A percentile compares a stretch with the other conserved stretches of the same genome.
Conservation (phyloP, 2,329 filamentous ascomycete genomes). For the Plectosphaerella sp. region DNA sequence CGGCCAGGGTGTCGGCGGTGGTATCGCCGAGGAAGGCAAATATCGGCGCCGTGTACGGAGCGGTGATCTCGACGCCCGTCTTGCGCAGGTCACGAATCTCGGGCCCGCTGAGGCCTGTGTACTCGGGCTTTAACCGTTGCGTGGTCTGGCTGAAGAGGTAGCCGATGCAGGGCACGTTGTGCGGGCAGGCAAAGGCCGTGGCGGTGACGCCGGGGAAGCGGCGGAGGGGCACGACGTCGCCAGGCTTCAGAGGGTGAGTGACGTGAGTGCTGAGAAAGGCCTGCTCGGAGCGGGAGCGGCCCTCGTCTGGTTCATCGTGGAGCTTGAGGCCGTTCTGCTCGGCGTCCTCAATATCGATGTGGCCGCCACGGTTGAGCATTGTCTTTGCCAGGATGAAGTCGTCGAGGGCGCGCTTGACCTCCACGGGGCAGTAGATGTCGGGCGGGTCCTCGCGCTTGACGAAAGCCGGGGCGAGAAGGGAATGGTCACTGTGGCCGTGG, state of each 20-base stretch:
- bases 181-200: constrained; percentile 38
- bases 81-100: constrained; percentile 33
- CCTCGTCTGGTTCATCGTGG: constrained; percentile 12
- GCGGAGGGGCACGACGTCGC: constrained; percentile 29
- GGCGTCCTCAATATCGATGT: constrained; percentile 22
- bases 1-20: constrained; percentile 32
- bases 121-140: constrained; percentile 32
- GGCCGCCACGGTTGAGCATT: constrained; percentile 36
- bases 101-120: constrained; percentile 24
- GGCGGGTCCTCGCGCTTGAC: constrained; percentile 38
- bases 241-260: constrained; percentile 29
- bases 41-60: constrained; percentile 29
- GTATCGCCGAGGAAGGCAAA: constrained; percentile 46
- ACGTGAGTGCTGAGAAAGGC: constrained; percentile 31
- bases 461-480: constrained; percentile 36
- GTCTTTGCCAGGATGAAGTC: constrained; percentile 33
- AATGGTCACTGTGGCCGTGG: constrained; percentile 44
- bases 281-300: constrained; percentile 10
- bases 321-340: constrained; percentile 8
- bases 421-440: constrained; percentile 38
- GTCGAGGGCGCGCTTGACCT: constrained; percentile 33
- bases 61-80: constrained; percentile 33
- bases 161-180: constrained; percentile 41
- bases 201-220: constrained; percentile 31
- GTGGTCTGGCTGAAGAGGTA: constrained; percentile 39